Percentiles rank a stretch among this genome's conserved stretches.
phyloP scores from a whole-genome alignment of 2,329 filamentous ascomycete genomes.

The Mycosphaerella sp. region DNA sequence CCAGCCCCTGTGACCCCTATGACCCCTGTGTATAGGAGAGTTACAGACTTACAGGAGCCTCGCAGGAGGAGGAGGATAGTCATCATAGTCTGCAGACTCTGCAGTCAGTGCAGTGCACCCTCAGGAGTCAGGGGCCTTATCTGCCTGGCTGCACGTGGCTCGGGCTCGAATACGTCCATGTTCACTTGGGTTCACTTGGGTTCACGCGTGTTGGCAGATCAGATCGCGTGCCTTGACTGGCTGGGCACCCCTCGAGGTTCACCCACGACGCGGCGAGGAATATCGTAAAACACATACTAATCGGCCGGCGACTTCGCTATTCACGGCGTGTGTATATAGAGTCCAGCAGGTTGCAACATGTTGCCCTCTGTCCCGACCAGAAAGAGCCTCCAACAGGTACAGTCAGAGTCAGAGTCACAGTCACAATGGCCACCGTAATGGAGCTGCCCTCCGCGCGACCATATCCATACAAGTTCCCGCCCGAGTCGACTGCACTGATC shows the following conservation, averaged over 20 bases:
- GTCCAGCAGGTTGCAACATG: no score
- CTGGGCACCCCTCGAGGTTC: not conserved
- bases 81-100: no score
- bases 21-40: no score
- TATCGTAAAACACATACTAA: not conserved
- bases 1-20: no score
- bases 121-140: constrained; percentile 1
- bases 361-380: no score
- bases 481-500: constrained; percentile 43
- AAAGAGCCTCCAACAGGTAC: no score
- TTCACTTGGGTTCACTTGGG: not conserved
- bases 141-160: not conserved
- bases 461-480: constrained; percentile 45
- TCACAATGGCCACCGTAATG: constrained; percentile 24
- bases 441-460: constrained; percentile 35
- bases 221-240: not conserved
- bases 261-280: not conserved
- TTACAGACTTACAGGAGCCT: no score
- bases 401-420: not conserved
- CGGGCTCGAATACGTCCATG: not conserved
- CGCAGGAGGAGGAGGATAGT: no score
- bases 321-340: not conserved
- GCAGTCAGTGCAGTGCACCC: no score
- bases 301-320: not conserved
- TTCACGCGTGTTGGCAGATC: not conserved